Conservation (phyloP, 164 flowering plant genomes). For the Berberis thunbergii region DNA sequence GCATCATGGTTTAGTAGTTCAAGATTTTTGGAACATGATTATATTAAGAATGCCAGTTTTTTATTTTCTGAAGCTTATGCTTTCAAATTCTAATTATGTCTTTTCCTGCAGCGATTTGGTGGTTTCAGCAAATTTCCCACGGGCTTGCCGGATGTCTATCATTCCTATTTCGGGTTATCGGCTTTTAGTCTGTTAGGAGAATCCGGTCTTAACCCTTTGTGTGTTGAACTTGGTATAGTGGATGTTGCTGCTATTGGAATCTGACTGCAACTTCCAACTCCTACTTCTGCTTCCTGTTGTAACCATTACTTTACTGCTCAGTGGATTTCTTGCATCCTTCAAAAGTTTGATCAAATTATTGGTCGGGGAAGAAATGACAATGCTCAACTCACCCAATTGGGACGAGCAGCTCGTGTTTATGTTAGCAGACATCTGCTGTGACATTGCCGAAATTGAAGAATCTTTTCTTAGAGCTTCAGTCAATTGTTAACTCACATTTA, state of each 20-base stretch:
- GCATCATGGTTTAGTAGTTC: constrained; percentile 6
- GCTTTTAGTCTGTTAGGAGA: constrained; percentile 86
- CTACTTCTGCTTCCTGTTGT: neutral
- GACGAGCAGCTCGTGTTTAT: too few species aligned
- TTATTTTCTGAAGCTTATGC: neutral
- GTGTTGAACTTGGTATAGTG: constrained; percentile 60
- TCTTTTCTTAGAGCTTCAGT: too few species aligned
- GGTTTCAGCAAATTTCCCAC: constrained; percentile 87
- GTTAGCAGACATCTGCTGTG: too few species aligned
- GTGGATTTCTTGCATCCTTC: too few species aligned
- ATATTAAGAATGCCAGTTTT: neutral
- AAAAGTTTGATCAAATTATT: too few species aligned
- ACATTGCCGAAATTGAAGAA: too few species aligned
- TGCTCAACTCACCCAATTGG: too few species aligned
- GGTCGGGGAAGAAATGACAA: too few species aligned
- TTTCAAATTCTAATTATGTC: neutral
- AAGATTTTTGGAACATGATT: neutral
- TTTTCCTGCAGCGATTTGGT: constrained; percentile 49
- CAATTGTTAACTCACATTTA: too few species aligned
- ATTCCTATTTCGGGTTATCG: constrained; percentile 68
- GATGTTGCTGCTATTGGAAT: constrained; percentile 31
- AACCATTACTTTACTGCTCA: too few species aligned
- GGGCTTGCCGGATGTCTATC: constrained; percentile 74
- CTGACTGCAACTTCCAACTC: constrained; percentile 16
- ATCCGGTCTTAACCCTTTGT: constrained; percentile 49